These are phyloP conservation scores for Colletotrichum sp. DNA, from an alignment of 2,329 filamentous ascomycete genomes.

Conservation along the genomic window DNA sequence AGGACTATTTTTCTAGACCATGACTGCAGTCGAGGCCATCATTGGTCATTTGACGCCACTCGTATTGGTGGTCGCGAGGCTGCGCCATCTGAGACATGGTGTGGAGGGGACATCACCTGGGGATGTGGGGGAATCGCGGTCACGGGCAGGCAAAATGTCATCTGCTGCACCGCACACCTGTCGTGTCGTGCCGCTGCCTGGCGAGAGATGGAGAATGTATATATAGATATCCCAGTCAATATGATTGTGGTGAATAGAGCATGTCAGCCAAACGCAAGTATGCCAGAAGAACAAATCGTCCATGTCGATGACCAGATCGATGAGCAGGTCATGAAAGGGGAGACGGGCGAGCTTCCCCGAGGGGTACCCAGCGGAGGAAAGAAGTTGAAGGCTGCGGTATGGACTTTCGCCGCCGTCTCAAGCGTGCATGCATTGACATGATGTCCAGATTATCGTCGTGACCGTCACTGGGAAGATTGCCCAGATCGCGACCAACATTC, in stretches of 20 bases:
- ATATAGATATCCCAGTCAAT: neutral
- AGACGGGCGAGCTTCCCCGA: neutral
- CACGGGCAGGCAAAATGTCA: conserved; percentile 12
- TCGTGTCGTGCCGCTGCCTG: neutral
- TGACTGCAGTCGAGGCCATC: neutral
- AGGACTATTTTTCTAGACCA: neutral
- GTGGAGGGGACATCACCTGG: conserved; percentile 8
- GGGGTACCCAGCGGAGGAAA: conserved; percentile 8
- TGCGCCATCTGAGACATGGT: neutral
- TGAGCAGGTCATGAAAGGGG: neutral
- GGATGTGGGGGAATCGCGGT: neutral
- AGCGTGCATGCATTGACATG: neutral
- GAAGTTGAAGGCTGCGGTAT: conserved; percentile 9
- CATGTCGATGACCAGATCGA: neutral
- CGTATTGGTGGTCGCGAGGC: neutral
- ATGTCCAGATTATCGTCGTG: conserved; percentile 3
- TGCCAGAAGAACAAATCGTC: neutral
- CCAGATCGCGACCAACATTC: conserved; percentile 7
- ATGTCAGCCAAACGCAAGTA: neutral
- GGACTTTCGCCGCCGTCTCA: neutral
- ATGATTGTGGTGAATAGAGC: neutral
- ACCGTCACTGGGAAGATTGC: conserved; percentile 12
- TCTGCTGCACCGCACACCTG: neutral
- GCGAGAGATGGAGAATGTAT: neutral
- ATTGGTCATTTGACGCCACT: conserved; percentile 14